phyloP scores from a whole-genome alignment of 2,329 filamentous ascomycete species.

The Scedosporium minutisporum region DNA sequence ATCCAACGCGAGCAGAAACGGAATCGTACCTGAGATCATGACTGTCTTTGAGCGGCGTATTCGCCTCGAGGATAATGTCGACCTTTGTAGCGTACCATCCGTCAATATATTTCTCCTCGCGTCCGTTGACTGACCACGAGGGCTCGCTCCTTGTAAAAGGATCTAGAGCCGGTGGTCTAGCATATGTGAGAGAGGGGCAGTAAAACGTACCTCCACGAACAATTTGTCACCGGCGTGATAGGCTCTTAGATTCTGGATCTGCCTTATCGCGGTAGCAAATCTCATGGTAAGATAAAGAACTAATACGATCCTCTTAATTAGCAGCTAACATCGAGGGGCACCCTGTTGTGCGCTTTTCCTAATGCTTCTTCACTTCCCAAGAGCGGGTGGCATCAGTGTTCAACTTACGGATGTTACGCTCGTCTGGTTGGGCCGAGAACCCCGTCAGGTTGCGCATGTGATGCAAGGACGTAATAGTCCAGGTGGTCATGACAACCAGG shows the following conservation, averaged over 20 bases:
- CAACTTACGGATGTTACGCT: constrained; percentile 58
- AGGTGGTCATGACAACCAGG: constrained; percentile 68
- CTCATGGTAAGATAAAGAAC: constrained; percentile 88
- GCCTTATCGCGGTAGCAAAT: constrained; percentile 77
- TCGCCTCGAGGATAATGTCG: constrained; percentile 73
- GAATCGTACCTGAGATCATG: constrained; percentile 52
- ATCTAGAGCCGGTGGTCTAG: too few species aligned
- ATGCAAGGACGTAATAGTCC: constrained; percentile 61
- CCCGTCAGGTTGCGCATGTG: constrained; percentile 77
- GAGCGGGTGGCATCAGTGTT: not conserved
- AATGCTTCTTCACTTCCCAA: not conserved
- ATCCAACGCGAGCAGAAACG: not conserved
- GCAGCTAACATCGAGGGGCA: too few species aligned
- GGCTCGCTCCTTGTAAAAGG: too few species aligned
- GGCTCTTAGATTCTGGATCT: constrained; percentile 76
- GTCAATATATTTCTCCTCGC: too few species aligned
- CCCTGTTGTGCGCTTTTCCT: not conserved
- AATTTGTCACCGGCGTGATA: constrained; percentile 82
- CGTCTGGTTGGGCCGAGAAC: constrained; percentile 67
- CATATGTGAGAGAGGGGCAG: constrained; percentile 15
- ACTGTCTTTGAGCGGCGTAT: constrained; percentile 65
- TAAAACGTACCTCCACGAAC: constrained; percentile 45
- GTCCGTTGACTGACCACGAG: too few species aligned
- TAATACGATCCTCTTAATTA: not conserved
- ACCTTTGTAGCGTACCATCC: constrained; percentile 36